Evolutionary conservation across 2,329 filamentous ascomycete species (phyloP), one percentile per base, ranked within the genome.

Genomic region (Sphaerulina musiva): DNA sequence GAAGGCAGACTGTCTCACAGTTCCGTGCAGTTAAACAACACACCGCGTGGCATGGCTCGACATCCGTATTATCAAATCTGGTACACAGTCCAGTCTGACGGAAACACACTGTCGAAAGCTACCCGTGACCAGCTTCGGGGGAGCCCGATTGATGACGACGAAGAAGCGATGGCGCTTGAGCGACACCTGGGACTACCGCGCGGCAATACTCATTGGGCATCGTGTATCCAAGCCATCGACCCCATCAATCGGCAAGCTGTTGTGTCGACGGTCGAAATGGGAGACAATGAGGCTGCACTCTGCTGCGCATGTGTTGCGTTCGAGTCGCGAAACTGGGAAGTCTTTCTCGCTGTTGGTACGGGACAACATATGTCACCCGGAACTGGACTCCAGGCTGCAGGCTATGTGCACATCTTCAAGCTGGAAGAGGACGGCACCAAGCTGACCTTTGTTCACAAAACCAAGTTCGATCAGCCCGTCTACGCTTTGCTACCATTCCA

Each of bases 371-470:
- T 97, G 77, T 54, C 54, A 8, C 57, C 62, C 34, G 59, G 55
- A 40, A 54, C 59, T 2, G 62, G 57, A 10, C 56, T 55, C 9
- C 57, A 60, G 36, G 54, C 55, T 7, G 62, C 60, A 57, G 93
- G 92, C 0, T 95, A 86, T 62, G 87, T 98, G 36, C 89, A 96
- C 65, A 87, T 97, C 26, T 98, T 96, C 71, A 84, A 89, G 41
- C 89, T 98, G 70, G 81, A 86, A 48, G 86, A 95, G 46, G 83
- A 89, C 58, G 95, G 95, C n/a, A 84, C 83, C 52, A 84, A 89
- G 64, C 80, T 98, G 12, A 88, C 96, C 66, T 93, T 97, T 55
- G 91, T 96, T 59, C 93, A 98, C 74, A 96, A 96, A 72, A 98
- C 95, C 0, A 89, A 90, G 65, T 81, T 96, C 6, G 89, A 95